Evolutionary conservation across 306 rosid species (phyloP), one percentile per base, ranked within the genome.

Genomic region (Fragaria nilgerrensis): DNA sequence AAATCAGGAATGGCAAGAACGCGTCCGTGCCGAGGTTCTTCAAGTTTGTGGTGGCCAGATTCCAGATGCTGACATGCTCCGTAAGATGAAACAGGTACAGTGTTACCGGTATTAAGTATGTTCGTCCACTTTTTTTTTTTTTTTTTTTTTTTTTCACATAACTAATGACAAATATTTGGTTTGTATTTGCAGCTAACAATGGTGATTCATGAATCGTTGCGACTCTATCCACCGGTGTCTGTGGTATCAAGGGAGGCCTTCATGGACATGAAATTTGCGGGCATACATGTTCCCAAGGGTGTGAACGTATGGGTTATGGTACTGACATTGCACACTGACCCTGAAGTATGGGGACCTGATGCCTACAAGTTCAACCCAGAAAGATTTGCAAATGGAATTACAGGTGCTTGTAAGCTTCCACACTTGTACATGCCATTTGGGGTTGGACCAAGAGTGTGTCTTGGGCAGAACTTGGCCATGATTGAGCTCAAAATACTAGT

Each of bases 1-100:
- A 61, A 78, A 85, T 55, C 91, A 58, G 55, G 83, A 70, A 34
- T 87, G 91, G 89, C 91, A 83, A 29, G 72, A 72, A 27, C 78
- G 84, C 17, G 87, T 75, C 68, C 83, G 88, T 71, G 78, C 4
- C 11, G 89, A 85, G 83, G 84, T 64, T 47, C 49, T 50, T 11
- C 63, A 81, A 70, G 70, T 83, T 73, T 85, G 84, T 69, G 70
- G 13, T 9, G 83, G 81, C n/a, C 58, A 66, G 0, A 53, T 25
- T 15, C 91, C 86, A 2, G 80, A 81, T 73, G 49, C 34, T 43
- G 80, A 81, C 32, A 85, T 85, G 89, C 75, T 88, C 25, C 75
- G 62, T 39, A 81, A 81, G 76, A 83, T 88, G 89, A 85, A 85
- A 67, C 83, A 76, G 89, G 89, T 52, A 52, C 9, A 52, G 2